Base-by-base conservation (phyloP, 2,329 filamentous ascomycete species). In the Fusarium albosuccineum region DNA sequence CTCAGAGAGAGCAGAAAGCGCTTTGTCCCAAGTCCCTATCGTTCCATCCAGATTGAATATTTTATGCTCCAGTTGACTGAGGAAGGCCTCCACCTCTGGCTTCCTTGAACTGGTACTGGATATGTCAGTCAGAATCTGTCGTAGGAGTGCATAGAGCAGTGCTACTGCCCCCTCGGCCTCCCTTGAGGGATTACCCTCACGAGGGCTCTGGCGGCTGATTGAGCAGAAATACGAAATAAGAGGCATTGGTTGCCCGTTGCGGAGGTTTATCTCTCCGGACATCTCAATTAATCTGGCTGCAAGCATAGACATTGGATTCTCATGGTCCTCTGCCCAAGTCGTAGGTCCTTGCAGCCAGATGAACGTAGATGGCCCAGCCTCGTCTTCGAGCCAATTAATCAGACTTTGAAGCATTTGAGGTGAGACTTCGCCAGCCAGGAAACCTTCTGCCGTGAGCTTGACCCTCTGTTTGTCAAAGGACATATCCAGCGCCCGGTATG, bases 361-460 rank as follows among this genome's bases (percentile, higher is more conserved):
- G 14, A 40, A 17, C 6, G 48, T 29, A 13, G 34, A 29, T 14
- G 11, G 27, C 30, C 29, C 33, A 14, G 13, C 8, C 7, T 51
- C 48, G 14, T 40, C 48, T 17, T 51, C 13, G n/a, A 51, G 48
- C 34, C 48, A 40, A 5, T 40, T 16, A 14, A 51, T 16, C 6
- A 51, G 48, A 70, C 29, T 4, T 36, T 53, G 36, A 3, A 33
- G 22, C 48, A 51, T 40, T 10, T 30, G 34, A 40, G 48, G 22
- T 2, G 34, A 26, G 8, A n/a, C 5, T 4, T 26, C 29, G 14
- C n/a, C 8, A 6, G 37, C 10, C 9, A 7, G 48, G 29, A 51
- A 51, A 3, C 48, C 48, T 30, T 51, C 36, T 7, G 48, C 22
- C 3, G 14, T 7, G 13, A 51, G 22, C 8, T 40, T 51, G 14